Evolutionary conservation across 768 basidiomycete genomes (phyloP).

Genomic region (Inosperma sp.): DNA sequence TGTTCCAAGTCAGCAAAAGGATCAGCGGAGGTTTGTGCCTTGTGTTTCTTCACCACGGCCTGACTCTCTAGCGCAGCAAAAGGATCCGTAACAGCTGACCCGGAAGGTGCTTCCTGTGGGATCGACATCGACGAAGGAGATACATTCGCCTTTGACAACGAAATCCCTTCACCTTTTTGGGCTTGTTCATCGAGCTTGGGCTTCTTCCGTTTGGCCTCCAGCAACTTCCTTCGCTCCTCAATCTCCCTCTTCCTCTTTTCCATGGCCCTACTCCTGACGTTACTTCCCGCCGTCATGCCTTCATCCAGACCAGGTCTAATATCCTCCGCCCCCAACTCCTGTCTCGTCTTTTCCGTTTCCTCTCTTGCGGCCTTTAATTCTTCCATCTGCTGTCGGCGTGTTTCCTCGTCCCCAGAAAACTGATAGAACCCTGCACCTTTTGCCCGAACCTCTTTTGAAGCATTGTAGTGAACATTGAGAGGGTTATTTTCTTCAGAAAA

Average conservation of each 20-base stretch:
- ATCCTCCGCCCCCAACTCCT: conserved; percentile 58
- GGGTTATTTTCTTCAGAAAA: conserved; percentile 70
- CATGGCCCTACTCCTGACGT: conserved; percentile 49
- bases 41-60: not conserved
- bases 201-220: conserved; percentile 70
- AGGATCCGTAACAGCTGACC: no score
- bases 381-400: conserved; percentile 75
- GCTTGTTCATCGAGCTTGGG: conserved; percentile 14
- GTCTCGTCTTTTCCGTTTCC: conserved; percentile 64
- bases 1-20: conserved; percentile 11
- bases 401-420: conserved; percentile 83
- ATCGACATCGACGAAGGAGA: not conserved
- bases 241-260: conserved; percentile 73
- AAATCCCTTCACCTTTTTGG: not conserved
- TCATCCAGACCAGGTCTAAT: conserved; percentile 68
- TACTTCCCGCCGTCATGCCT: conserved; percentile 48
- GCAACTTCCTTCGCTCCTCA: conserved; percentile 56
- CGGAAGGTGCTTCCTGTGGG: not conserved
- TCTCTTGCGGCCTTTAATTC: conserved; percentile 61
- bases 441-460: conserved; percentile 74
- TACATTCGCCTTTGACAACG: not conserved
- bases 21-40: not conserved
- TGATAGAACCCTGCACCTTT: conserved; percentile 91
- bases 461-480: conserved; percentile 75
- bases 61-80: not conserved